Percentiles rank a stretch among this genome's conserved stretches.
Evolutionary conservation across 306 rosid species (phyloP).

Genomic region (Citrullus amarus): DNA sequence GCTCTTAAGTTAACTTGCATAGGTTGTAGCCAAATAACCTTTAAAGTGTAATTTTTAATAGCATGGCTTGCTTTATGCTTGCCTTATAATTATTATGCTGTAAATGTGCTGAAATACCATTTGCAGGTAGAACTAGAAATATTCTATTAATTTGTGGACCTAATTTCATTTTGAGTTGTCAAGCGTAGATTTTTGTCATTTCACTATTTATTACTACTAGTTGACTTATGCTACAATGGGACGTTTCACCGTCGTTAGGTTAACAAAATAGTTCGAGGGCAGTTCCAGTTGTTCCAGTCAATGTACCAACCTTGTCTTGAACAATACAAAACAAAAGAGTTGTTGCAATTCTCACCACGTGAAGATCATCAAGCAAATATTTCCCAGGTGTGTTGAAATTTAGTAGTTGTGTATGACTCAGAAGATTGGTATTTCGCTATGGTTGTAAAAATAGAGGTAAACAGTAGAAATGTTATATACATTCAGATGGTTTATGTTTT

Average conservation of each 20-base stretch:
- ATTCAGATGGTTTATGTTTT: background rate
- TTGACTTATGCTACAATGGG: background rate
- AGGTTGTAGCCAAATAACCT: constrained; percentile 3
- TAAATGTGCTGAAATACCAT: background rate
- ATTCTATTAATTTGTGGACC: background rate
- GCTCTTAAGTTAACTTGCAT: constrained; percentile 12
- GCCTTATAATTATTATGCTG: background rate
- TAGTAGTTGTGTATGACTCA: background rate
- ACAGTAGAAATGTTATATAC: background rate
- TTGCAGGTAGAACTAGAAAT: background rate
- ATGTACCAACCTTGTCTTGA: constrained; percentile 75
- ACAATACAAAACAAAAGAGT: constrained; percentile 50
- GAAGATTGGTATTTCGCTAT: background rate
- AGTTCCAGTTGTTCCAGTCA: constrained; percentile 51
- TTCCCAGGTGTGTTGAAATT: constrained; percentile 49
- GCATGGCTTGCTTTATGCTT: background rate
- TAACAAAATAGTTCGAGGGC: constrained; percentile 71
- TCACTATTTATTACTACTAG: background rate
- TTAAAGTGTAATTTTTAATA: background rate
- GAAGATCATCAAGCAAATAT: constrained; percentile 28
- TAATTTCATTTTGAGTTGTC: background rate
- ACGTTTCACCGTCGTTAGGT: constrained; percentile 30
- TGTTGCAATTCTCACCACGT: constrained; percentile 40
- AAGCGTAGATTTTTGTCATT: background rate
- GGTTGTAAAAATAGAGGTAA: background rate